Evolutionary conservation across 2,329 filamentous ascomycete species (phyloP).

Genomic region (Pseudocercospora vitis): DNA sequence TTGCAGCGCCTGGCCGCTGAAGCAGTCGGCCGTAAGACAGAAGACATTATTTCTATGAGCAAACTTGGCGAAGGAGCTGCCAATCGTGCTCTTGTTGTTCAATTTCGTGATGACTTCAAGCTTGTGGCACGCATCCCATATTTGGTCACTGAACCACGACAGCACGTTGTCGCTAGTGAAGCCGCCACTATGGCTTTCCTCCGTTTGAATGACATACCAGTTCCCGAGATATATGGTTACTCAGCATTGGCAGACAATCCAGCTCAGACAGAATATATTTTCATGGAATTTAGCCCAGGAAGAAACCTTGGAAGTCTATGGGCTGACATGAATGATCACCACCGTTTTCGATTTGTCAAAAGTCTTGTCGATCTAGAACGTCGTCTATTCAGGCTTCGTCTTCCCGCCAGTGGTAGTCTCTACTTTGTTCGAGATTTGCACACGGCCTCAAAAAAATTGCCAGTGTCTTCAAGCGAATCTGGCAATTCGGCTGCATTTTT

Average conservation of each 20-base stretch:
- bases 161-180: constrained; percentile 28
- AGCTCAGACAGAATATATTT: constrained; percentile 32
- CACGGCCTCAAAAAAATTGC: constrained; percentile 15
- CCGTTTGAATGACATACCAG: constrained; percentile 24
- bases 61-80: constrained; percentile 29
- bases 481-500: constrained; percentile 27
- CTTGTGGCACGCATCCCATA: constrained; percentile 32
- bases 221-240: constrained; percentile 28
- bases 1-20: too few species aligned
- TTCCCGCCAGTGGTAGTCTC: constrained; percentile 40
- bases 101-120: constrained; percentile 23
- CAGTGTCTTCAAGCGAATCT: constrained; percentile 24
- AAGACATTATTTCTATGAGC: constrained; percentile 27
- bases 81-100: constrained; percentile 25
- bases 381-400: constrained; percentile 29
- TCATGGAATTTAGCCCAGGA: constrained; percentile 28
- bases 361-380: constrained; percentile 37
- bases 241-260: constrained; percentile 27
- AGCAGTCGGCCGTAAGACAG: too few species aligned
- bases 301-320: constrained; percentile 23
- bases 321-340: constrained; percentile 25
- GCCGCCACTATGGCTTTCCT: constrained; percentile 31
- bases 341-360: constrained; percentile 29
- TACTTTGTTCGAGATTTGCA: constrained; percentile 38
- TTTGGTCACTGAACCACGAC: constrained; percentile 14